Evolutionary conservation across 2,329 filamentous ascomycete species (phyloP).

Genomic region (Alternaria dauci): DNA sequence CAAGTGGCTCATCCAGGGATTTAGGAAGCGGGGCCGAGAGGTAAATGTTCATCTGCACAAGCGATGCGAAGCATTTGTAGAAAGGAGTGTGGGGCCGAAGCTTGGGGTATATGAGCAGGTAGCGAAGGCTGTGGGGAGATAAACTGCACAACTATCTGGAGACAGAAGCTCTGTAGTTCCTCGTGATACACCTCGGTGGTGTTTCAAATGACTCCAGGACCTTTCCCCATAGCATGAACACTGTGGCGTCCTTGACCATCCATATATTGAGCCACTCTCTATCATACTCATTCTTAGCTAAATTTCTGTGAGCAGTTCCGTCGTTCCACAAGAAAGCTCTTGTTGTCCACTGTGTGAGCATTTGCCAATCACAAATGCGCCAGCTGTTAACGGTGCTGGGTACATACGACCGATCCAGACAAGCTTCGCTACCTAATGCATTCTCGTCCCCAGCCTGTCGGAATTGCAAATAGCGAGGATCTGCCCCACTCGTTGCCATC

Average conservation of each 20-base stretch:
- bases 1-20: not conserved
- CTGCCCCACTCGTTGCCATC: too few relatives aligned
- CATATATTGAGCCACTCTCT: not conserved
- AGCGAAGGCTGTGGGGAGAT: not conserved
- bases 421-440: too few relatives aligned
- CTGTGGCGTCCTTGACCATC: not conserved
- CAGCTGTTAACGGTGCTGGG: not conserved
- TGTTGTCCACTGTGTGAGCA: not conserved
- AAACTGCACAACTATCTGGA: not conserved
- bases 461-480: too few relatives aligned
- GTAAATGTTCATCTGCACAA: not conserved
- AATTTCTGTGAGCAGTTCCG: not conserved
- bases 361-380: not conserved
- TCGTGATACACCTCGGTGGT: too few relatives aligned
- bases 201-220: not conserved
- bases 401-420: too few relatives aligned
- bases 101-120: not conserved
- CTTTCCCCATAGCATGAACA: not conserved
- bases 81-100: not conserved
- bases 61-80: not conserved
- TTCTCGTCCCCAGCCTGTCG: too few relatives aligned
- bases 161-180: not conserved
- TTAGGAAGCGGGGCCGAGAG: not conserved
- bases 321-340: not conserved
- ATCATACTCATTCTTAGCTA: too few relatives aligned